Percentiles rank a stretch among this genome's conserved stretches.
Evolutionary conservation across 345 rosid species (phyloP).

Genomic region (Excoecaria cochinchinensis): DNA sequence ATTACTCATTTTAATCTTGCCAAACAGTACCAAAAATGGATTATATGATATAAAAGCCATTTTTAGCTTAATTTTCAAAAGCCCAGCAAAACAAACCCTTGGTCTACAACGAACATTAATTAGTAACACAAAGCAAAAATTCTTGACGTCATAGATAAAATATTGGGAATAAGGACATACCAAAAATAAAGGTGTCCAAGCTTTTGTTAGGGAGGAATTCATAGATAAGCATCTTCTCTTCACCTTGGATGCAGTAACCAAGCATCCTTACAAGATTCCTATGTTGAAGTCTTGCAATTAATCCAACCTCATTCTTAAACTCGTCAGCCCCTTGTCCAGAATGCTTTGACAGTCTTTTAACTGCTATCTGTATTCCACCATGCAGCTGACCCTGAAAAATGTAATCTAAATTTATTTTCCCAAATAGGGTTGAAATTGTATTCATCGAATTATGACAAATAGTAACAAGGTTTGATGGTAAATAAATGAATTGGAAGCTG

Average conservation of each 20-base stretch:
- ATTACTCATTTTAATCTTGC: no score
- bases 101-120: no score
- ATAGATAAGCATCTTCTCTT: conserved; percentile 23
- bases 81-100: no score
- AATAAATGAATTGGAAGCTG: no score
- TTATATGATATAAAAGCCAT: no score
- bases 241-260: conserved; percentile 15
- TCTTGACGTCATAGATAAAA: background rate
- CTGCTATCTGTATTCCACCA: conserved; percentile 47
- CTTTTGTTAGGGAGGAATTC: conserved; percentile 30
- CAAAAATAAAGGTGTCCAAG: conserved; percentile 24
- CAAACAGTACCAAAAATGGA: no score
- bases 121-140: no score
- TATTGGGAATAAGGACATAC: conserved; percentile 5
- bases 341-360: conserved; percentile 12
- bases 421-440: no score
- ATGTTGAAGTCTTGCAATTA: conserved; percentile 28
- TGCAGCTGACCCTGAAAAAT: conserved; percentile 37
- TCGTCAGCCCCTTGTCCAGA: conserved; percentile 55
- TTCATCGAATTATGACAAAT: no score
- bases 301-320: conserved; percentile 41
- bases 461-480: no score
- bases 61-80: no score
- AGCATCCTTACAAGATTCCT: conserved; percentile 30
- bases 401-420: background rate